Evolutionary conservation across 1,139 yeast species (phyloP), one percentile per base, ranked within the genome.

Genomic region (Taphrina confusa): DNA sequence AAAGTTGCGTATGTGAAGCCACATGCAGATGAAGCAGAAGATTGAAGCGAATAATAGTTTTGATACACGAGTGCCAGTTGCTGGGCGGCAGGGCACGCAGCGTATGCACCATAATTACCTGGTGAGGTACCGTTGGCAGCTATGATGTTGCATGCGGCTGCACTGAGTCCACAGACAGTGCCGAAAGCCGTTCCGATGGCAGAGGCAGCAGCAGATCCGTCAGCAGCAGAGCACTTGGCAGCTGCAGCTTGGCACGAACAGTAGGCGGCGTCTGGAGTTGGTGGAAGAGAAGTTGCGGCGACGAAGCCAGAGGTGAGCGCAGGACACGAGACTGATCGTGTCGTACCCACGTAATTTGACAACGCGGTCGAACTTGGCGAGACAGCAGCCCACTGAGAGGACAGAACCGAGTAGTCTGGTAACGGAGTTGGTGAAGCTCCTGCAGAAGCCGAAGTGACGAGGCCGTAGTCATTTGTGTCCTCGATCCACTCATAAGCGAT

Each of bases 401-500:
- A 75, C 68, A 85, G 78, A 68, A 84, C 80, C 64, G 71, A 74
- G 72, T 76, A 86, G 71, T 87, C 95, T 8, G 72, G 71, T 64
- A 78, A 73, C 57, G 80, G 75, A 45, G 76, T 72, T 18, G 83
- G 75, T 25, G 70, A 64, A 60, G 78, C 78, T 31, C 69, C 68
- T 9, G 68, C 67, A 12, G 44, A 37, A 57, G 75, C 75, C 60
- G 86, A 74, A 25, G 78, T 51, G 46, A 92, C 95, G 44, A 92
- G 76, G 0, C 98, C 98, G 73, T 92, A 92, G 69, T 87, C 82
- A 70, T 90, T 90, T 25, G 85, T 82, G 69, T 89, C 97, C 72
- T 90, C 92, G 1, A 95, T 82, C 73, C 80, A 92, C 71, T 92
- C 97, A 71, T 92, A 92, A 1, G 89, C 94, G 62, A 92, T 76